phyloP scores from a whole-genome alignment of 1,284 basidiomycete genomes.

The Fomitopsis pinicola region DNA sequence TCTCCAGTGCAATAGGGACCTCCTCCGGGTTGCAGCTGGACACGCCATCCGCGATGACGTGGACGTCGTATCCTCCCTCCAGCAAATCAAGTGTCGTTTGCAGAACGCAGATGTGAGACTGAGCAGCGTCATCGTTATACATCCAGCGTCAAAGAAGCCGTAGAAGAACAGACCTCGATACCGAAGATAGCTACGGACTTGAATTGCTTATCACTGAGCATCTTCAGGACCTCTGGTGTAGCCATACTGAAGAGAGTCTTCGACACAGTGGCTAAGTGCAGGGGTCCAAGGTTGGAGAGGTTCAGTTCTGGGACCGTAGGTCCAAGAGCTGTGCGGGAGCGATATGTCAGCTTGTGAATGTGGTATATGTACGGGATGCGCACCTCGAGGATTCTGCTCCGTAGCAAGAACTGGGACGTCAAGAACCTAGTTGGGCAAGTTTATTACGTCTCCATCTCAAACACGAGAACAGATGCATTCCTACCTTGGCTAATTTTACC shows the following conservation, averaged over 20 bases:
- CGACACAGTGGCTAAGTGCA: conserved; percentile 57
- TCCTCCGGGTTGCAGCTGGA: conserved; percentile 78
- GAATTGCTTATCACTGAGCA: conserved; percentile 48
- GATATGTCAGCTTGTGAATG: background rate
- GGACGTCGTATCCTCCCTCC: conserved; percentile 49
- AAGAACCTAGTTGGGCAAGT: conserved; percentile 42
- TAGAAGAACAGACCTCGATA: conserved; percentile 60
- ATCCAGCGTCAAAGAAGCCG: background rate
- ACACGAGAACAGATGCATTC: background rate
- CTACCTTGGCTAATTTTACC: conserved; percentile 71
- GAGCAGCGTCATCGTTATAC: background rate
- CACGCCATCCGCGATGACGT: conserved; percentile 81
- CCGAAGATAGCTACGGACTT: conserved; percentile 76
- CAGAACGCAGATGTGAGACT: conserved; percentile 88
- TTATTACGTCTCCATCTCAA: background rate
- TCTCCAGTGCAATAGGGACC: conserved; percentile 55
- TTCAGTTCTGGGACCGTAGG: conserved; percentile 65
- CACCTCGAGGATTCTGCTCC: conserved; percentile 82
- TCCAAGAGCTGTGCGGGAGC: conserved; percentile 56
- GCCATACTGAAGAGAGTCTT: conserved; percentile 86
- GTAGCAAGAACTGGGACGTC: conserved; percentile 73
- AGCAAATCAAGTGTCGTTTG: conserved; percentile 76
- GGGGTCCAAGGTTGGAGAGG: conserved; percentile 48
- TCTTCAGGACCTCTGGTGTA: conserved; percentile 56
- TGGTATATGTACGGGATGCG: conserved; percentile 3